A percentile compares a stretch with the other conserved stretches of the same genome.
Conservation (phyloP, 306 rosid genomes). For the Oxytropis ochrocephala region DNA sequence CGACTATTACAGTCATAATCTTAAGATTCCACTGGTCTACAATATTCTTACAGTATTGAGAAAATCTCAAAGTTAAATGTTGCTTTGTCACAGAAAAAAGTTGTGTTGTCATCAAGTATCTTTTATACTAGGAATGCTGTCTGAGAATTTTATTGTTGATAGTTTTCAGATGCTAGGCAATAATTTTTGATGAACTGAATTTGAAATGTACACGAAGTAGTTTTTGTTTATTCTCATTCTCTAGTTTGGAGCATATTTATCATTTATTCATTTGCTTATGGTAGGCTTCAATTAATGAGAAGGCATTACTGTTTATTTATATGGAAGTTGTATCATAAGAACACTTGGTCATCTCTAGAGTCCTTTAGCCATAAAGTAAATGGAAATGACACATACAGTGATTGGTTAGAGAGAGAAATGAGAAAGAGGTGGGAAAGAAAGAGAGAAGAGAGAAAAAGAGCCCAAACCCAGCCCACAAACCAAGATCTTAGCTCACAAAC, state of each 20-base stretch:
- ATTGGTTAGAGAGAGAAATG: too few relatives aligned
- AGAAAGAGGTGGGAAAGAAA: too few relatives aligned
- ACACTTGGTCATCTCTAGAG: background rate
- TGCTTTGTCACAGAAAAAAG: slow-evolving; percentile 46
- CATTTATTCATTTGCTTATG: slow-evolving; percentile 15
- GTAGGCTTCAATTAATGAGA: slow-evolving; percentile 13
- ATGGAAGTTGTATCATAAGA: too few relatives aligned
- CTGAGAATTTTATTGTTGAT: slow-evolving; percentile 25
- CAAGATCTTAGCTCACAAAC: too few relatives aligned
- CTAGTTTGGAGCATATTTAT: slow-evolving; percentile 23
- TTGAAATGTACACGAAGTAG: slow-evolving; percentile 45
- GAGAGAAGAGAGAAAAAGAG: too few relatives aligned
- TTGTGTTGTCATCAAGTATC: slow-evolving; percentile 24
- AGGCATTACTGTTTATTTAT: slow-evolving; percentile 6
- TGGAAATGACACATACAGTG: background rate
- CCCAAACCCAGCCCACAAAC: too few relatives aligned
- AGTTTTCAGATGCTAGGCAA: slow-evolving; percentile 30
- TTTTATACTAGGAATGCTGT: slow-evolving; percentile 11
- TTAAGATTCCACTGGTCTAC: slow-evolving; percentile 26
- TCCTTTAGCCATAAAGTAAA: background rate
- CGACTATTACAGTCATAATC: slow-evolving; percentile 29
- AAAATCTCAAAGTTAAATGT: slow-evolving; percentile 35
- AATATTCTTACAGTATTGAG: slow-evolving; percentile 25
- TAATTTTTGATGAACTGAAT: slow-evolving; percentile 27
- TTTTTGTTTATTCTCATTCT: slow-evolving; percentile 6